Conservation (phyloP, 139 green algal genomes). For the Volvox reticuliferus region DNA sequence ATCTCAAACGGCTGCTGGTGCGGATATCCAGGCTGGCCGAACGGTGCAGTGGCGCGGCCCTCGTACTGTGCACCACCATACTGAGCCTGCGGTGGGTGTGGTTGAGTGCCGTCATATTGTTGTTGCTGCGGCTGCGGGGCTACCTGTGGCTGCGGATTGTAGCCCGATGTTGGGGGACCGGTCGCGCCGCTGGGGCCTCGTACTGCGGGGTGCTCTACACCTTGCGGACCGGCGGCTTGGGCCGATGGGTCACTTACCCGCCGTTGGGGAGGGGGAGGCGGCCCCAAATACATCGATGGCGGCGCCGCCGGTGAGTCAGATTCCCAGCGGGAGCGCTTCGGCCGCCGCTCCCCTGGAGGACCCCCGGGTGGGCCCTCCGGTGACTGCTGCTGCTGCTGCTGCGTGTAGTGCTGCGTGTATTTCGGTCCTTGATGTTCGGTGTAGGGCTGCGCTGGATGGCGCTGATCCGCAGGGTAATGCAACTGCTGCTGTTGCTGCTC, state of each 20-base stretch:
- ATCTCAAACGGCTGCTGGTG: background rate
- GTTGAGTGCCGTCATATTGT: background rate
- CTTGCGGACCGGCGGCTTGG: too few relatives aligned
- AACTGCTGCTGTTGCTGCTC: slow-evolving; percentile 13
- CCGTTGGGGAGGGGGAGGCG: background rate
- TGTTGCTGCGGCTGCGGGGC: background rate
- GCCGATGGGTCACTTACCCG: too few relatives aligned
- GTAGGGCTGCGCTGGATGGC: background rate
- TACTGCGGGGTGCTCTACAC: too few relatives aligned
- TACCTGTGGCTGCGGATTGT: background rate
- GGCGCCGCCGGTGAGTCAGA: background rate
- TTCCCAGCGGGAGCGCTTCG: slow-evolving; percentile 15
- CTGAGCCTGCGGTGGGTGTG: background rate
- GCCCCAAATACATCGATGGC: background rate
- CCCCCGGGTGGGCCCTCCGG: background rate
- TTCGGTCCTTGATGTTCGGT: background rate
- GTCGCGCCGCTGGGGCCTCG: background rate
- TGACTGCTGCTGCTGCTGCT: slow-evolving; percentile 13
- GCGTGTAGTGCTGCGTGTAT: background rate
- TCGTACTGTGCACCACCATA: background rate
- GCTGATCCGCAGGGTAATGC: background rate
- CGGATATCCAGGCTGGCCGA: background rate
- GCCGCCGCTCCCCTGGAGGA: background rate
- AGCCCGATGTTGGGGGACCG: background rate
- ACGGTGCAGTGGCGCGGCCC: background rate